A percentile compares a stretch with the other conserved stretches of the same genome.
Evolutionary conservation across 2,329 filamentous ascomycete species (phyloP).

Genomic region (Penicillium griseofulvum): DNA sequence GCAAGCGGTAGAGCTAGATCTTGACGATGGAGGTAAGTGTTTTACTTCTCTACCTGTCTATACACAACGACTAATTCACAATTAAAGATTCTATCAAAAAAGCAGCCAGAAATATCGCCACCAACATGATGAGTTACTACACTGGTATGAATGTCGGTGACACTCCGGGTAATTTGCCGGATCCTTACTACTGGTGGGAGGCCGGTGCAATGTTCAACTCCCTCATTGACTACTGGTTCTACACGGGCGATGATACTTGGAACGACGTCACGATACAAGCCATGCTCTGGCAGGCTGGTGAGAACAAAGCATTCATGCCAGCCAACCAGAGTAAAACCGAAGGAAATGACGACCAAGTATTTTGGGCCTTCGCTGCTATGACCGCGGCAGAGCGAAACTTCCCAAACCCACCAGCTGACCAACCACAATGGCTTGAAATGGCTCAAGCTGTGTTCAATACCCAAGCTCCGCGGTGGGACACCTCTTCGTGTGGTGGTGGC

Average conservation of each 20-base stretch:
- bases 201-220: slow-evolving; percentile 44
- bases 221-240: slow-evolving; percentile 45
- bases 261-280: slow-evolving; percentile 39
- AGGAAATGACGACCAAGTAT: slow-evolving; percentile 59
- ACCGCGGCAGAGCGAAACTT: slow-evolving; percentile 52
- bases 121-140: slow-evolving; percentile 54
- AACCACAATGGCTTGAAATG: slow-evolving; percentile 74
- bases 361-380: slow-evolving; percentile 59
- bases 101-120: slow-evolving; percentile 46
- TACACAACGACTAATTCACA: background rate
- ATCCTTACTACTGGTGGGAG: slow-evolving; percentile 50
- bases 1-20: slow-evolving; percentile 16
- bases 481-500: slow-evolving; percentile 65
- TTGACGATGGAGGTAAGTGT: slow-evolving; percentile 14
- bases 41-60: background rate
- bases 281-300: slow-evolving; percentile 39
- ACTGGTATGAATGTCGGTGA: slow-evolving; percentile 48
- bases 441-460: slow-evolving; percentile 78
- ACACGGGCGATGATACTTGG: slow-evolving; percentile 42
- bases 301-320: slow-evolving; percentile 41
- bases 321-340: slow-evolving; percentile 43
- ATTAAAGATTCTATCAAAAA: slow-evolving; percentile 47
- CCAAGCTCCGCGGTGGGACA: slow-evolving; percentile 70
- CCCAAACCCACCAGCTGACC: slow-evolving; percentile 46
- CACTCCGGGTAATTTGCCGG: slow-evolving; percentile 50